phyloP scores from a whole-genome alignment of 2,329 filamentous ascomycete genomes.

The Sclerotinia spermophila region DNA sequence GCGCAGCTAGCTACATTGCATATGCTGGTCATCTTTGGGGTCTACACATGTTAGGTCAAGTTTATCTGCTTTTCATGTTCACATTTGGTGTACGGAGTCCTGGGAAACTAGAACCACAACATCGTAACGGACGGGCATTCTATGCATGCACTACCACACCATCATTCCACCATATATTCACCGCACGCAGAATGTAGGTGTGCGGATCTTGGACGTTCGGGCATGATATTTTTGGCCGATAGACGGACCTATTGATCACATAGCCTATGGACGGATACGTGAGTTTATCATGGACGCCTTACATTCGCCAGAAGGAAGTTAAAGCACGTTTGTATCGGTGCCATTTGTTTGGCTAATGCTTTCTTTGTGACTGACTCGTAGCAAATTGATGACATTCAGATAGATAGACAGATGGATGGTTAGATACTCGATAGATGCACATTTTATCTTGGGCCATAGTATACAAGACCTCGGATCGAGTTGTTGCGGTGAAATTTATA shows the following conservation, averaged over 20 bases:
- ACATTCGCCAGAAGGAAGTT: neutral
- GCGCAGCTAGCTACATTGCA: slow-evolving; percentile 2
- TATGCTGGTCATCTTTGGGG: slow-evolving; percentile 18
- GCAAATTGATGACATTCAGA: neutral
- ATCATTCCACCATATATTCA: neutral
- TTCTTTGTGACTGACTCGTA: neutral
- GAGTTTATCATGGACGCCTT: neutral
- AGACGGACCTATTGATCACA: neutral
- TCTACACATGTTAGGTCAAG: neutral
- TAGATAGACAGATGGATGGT: neutral
- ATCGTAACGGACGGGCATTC: neutral
- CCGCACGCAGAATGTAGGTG: neutral
- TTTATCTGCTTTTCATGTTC: neutral
- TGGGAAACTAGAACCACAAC: neutral
- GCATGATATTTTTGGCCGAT: neutral
- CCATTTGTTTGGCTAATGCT: neutral
- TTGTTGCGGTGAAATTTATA: neutral
- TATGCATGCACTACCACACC: neutral
- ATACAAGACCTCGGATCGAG: slow-evolving; percentile 11
- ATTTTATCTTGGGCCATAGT: neutral
- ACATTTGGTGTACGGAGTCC: neutral
- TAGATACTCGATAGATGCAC: neutral
- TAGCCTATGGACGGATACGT: neutral
- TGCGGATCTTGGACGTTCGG: neutral
- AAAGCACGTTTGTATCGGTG: neutral